Base-by-base conservation (phyloP, 768 basidiomycete genomes). In the Jaapia argillacea region DNA sequence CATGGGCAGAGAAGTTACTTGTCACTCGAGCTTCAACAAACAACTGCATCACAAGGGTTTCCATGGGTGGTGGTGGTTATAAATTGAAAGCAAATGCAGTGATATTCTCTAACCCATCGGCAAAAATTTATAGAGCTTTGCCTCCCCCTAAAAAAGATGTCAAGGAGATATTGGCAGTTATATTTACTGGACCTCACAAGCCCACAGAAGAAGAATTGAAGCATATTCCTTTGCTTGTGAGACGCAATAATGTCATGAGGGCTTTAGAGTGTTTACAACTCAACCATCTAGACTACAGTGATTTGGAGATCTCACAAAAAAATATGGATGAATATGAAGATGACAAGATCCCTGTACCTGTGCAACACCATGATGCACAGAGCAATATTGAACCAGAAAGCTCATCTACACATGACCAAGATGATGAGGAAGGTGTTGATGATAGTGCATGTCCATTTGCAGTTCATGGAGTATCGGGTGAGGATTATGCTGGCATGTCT, bases 381-480 rank as follows among this genome's bases (percentile, higher is more conserved):
- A 18, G 6, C 4, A 20, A 36, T 2, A 21, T 6, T 3, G 16
- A 22, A 3, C 3, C 10, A 7, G 38, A 46, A 24, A n/a, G 22
- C 2, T 13, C 21, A 12, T 16, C 10, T 33, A 16, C n/a, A n/a
- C n/a, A 33, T 33, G 10, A 10, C 16, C 10, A 16, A 33, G 53
- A 56, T 4, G 50, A 49, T 2, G 59, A 67, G 10, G 52, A 57
- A n/a, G 62, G 65, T 12, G 52, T 51, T 2, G 28, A 43, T 12
- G 46, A 49, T 6, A 67, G 66, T 0, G 38, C 47, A 2, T 69
- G 66, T 49, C 54, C 65, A 0, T 67, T 69, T 45, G 52, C 55
- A 10, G 66, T 69, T 3, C 63, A 68, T 56, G 62, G 62, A 1
- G 13, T 71, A 0, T 55, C 54, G 24, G 63, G 55, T 0, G 48